Conservation (phyloP, 2,329 filamentous ascomycete species). For the Xylariaceae sp. region DNA sequence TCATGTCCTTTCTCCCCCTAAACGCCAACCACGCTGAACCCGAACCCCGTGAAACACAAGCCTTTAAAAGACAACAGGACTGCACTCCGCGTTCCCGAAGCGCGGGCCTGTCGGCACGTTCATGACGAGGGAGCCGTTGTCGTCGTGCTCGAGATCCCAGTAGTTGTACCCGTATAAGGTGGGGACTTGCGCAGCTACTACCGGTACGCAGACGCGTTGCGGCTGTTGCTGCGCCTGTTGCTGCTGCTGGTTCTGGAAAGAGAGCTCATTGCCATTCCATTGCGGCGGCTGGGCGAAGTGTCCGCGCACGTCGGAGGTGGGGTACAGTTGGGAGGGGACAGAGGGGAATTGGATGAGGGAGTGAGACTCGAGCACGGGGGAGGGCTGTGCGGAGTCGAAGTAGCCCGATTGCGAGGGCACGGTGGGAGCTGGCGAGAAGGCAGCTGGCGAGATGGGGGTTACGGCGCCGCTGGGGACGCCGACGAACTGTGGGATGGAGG, state of each 20-base stretch:
- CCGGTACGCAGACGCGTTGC: neutral
- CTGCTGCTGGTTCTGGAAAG: neutral
- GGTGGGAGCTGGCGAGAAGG: slow-evolving; percentile 37
- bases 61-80: neutral
- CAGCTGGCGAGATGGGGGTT: neutral
- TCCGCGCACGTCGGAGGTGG: slow-evolving; percentile 27
- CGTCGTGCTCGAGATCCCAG: neutral
- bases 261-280: neutral
- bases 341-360: slow-evolving; percentile 25
- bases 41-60: neutral
- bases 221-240: neutral
- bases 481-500: slow-evolving; percentile 43
- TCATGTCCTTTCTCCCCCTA: neutral
- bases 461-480: neutral
- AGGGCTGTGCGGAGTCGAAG: slow-evolving; percentile 46
- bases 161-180: neutral
- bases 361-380: slow-evolving; percentile 41
- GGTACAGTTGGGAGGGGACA: slow-evolving; percentile 10
- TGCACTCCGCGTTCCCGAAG: neutral
- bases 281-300: slow-evolving; percentile 35
- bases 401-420: slow-evolving; percentile 48
- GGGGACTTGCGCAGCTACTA: neutral
- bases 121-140: too few species aligned
- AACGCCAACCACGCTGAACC: neutral
- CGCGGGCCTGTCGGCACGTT: too few species aligned